phyloP scores from a whole-genome alignment of 129 eudicot genomes.

The Logfia minima region DNA sequence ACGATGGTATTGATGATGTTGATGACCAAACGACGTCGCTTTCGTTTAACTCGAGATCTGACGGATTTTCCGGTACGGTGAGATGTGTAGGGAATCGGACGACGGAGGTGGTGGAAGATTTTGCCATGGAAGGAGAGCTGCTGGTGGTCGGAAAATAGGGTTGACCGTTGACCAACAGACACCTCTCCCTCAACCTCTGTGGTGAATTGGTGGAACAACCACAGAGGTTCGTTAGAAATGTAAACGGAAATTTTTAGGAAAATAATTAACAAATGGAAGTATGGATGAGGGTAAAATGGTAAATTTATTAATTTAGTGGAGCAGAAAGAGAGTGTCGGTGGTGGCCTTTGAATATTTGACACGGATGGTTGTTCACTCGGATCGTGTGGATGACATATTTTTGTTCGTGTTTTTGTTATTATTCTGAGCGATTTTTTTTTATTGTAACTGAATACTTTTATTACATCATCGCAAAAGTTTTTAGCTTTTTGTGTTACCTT shows the following conservation, averaged over 20 bases:
- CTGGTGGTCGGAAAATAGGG: slow-evolving; percentile 34
- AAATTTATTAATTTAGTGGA: slow-evolving; percentile 11
- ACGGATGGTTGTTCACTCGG: slow-evolving; percentile 8
- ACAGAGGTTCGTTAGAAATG: slow-evolving; percentile 30
- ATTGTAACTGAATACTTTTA: too few relatives aligned
- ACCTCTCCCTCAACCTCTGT: slow-evolving; percentile 36
- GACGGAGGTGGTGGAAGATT: slow-evolving; percentile 33
- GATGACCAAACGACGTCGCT: slow-evolving; percentile 69
- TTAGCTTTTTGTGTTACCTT: too few relatives aligned
- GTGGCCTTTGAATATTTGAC: slow-evolving; percentile 14
- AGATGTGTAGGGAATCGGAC: slow-evolving; percentile 40
- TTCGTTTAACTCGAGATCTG: slow-evolving; percentile 61
- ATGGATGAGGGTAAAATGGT: background rate
- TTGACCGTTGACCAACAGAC: slow-evolving; percentile 34
- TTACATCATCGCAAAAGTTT: too few relatives aligned
- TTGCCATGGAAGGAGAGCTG: slow-evolving; percentile 41
- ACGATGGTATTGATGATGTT: background rate
- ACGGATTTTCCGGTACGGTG: slow-evolving; percentile 24
- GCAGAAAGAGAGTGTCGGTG: slow-evolving; percentile 19
- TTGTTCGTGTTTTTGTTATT: background rate
- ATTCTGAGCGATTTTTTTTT: too few relatives aligned
- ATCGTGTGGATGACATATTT: slow-evolving; percentile 15
- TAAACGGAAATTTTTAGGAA: slow-evolving; percentile 11
- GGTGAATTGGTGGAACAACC: slow-evolving; percentile 22
- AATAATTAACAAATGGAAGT: background rate